phyloP scores from a whole-genome alignment of 331 rosid genomes.

The Dryas integrifolia region DNA sequence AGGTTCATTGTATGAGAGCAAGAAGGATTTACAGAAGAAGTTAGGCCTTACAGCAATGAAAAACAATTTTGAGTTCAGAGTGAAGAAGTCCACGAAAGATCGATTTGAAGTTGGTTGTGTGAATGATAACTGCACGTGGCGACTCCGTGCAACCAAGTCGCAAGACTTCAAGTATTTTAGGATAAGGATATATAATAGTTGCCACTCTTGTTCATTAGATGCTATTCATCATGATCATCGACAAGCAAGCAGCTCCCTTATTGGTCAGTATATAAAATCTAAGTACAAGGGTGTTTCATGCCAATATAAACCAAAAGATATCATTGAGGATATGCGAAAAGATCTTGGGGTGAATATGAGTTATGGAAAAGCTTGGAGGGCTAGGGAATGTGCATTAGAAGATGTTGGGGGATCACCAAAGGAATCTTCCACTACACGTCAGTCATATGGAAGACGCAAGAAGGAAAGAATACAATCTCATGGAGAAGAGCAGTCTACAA shows the following conservation, averaged over 20 bases:
- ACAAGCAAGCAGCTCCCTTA: constrained; percentile 35
- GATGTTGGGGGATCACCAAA: constrained; percentile 1
- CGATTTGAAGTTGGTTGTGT: constrained; percentile 5
- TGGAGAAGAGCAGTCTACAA: constrained; percentile 14
- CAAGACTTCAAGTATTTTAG: constrained; percentile 7
- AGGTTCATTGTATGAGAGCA: constrained; percentile 20
- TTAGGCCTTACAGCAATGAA: constrained; percentile 26
- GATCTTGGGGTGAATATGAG: constrained; percentile 24
- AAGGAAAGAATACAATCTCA: constrained; percentile 3
- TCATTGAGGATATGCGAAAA: constrained; percentile 26
- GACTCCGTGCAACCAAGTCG: constrained; percentile 19
- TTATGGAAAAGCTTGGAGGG: constrained; percentile 26
- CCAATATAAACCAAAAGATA: constrained; percentile 29
- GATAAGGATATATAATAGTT: constrained; percentile 11
- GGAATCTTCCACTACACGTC: background rate
- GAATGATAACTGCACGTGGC: constrained; percentile 30
- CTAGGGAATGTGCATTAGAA: constrained; percentile 19
- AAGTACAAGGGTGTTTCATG: constrained; percentile 20
- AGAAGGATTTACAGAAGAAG: constrained; percentile 31
- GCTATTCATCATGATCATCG: constrained; percentile 17
- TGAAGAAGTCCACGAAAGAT: constrained; percentile 18
- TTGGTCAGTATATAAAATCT: constrained; percentile 24
- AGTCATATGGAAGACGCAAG: constrained; percentile 12
- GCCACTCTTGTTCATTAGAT: constrained; percentile 27
- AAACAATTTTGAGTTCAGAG: constrained; percentile 26